These are phyloP conservation scores for Colletotrichum endophyticum DNA, from an alignment of 2,329 filamentous ascomycete species.

Conservation along the genomic window DNA sequence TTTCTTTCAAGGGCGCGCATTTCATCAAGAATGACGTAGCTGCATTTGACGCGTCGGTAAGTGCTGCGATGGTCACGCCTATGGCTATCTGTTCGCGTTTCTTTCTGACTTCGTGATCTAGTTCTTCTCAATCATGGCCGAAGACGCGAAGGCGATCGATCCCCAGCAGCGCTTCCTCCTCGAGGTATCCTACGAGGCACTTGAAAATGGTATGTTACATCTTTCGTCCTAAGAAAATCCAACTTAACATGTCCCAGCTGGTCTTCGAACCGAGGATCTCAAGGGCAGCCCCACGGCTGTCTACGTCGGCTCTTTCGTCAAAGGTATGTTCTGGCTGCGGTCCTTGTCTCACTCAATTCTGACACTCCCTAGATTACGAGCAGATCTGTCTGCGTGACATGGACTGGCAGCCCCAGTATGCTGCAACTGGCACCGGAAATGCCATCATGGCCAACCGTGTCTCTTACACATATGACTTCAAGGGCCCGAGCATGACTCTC, in stretches of 20 bases:
- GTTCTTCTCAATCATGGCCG: slow-evolving; percentile 57
- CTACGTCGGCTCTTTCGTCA: slow-evolving; percentile 56
- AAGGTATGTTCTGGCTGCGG: slow-evolving; percentile 36
- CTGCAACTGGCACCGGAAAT: slow-evolving; percentile 57
- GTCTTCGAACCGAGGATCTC: slow-evolving; percentile 46
- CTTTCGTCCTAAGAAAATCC: accelerated
- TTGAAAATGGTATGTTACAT: slow-evolving; percentile 49
- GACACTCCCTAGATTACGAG: slow-evolving; percentile 48
- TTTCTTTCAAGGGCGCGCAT: slow-evolving; percentile 53
- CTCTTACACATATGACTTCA: slow-evolving; percentile 59
- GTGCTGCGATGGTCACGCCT: slow-evolving; percentile 17
- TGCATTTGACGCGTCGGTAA: slow-evolving; percentile 54
- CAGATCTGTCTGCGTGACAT: slow-evolving; percentile 54
- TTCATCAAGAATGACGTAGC: slow-evolving; percentile 53
- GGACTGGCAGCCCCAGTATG: slow-evolving; percentile 54
- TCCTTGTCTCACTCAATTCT: neutral
- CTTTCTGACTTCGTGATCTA: slow-evolving; percentile 23
- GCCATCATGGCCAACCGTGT: slow-evolving; percentile 61
- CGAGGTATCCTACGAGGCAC: slow-evolving; percentile 54
- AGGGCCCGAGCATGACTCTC: slow-evolving; percentile 60
- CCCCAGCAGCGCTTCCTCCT: slow-evolving; percentile 58
- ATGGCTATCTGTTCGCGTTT: neutral
- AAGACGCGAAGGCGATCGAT: slow-evolving; percentile 58
- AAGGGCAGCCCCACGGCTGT: slow-evolving; percentile 50
- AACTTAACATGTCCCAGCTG: slow-evolving; percentile 34